These are phyloP conservation scores for Botrytis aclada DNA, from an alignment of 2,329 filamentous ascomycete species.

Conservation along the genomic window DNA sequence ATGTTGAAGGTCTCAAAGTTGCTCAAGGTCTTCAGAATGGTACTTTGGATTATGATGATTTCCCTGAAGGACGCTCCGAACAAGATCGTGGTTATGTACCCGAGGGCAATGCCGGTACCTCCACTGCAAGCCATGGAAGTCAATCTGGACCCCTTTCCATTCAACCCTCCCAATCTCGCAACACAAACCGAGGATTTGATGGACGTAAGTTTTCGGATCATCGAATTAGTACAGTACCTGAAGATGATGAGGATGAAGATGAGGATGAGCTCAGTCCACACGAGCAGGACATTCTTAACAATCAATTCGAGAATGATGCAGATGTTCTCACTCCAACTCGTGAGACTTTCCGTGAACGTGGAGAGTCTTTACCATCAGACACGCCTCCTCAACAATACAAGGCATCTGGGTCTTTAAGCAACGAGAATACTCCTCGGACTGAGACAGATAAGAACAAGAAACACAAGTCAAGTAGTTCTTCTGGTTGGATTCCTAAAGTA, in stretches of 20 bases:
- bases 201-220: conserved; percentile 63
- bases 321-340: conserved; percentile 59
- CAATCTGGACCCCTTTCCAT: conserved; percentile 75
- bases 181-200: conserved; percentile 40
- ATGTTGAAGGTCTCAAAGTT: conserved; percentile 80
- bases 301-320: conserved; percentile 58
- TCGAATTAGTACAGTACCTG: conserved; percentile 85
- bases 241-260: conserved; percentile 74
- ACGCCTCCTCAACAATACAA: conserved; percentile 55
- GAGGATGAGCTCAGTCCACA: conserved; percentile 57
- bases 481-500: conserved; percentile 81
- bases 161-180: conserved; percentile 45
- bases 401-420: conserved; percentile 52
- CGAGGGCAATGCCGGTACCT: conserved; percentile 74
- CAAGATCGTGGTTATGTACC: conserved; percentile 77
- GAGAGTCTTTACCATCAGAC: conserved; percentile 52
- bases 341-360: conserved; percentile 52
- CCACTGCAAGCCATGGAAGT: conserved; percentile 66
- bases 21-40: conserved; percentile 46
- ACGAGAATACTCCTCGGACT: conserved; percentile 71
- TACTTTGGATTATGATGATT: conserved; percentile 68
- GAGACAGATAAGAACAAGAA: conserved; percentile 71
- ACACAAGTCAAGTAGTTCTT: conserved; percentile 82
- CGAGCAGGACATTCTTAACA: conserved; percentile 48
- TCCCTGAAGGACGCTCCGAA: conserved; percentile 60